Conservation (phyloP, 495 filamentous ascomycete genomes). For the Aspergillus diversus region DNA sequence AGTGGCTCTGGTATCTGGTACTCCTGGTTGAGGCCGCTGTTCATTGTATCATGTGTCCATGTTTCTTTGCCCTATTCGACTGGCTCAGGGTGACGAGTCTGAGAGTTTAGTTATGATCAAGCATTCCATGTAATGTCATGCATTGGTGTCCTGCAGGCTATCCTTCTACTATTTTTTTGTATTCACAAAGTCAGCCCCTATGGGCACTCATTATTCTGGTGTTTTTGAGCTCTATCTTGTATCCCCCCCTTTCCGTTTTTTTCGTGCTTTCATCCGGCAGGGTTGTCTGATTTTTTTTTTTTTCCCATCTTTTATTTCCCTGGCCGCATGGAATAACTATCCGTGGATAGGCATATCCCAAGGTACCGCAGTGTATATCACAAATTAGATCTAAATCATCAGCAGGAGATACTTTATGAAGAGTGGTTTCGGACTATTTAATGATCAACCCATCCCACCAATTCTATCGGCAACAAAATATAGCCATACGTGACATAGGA, state of each 20-base stretch:
- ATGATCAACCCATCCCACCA: neutral
- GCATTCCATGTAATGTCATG: constrained; percentile 22
- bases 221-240: constrained; percentile 2
- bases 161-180: constrained; percentile 11
- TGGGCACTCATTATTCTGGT: neutral
- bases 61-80: constrained; percentile 15
- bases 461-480: neutral
- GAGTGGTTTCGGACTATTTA: no score
- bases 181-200: neutral
- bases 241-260: neutral
- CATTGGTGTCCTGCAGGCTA: constrained; percentile 21
- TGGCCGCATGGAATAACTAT: neutral
- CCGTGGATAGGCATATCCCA: neutral
- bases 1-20: constrained; percentile 21
- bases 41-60: constrained; percentile 27
- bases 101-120: constrained; percentile 22
- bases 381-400: constrained; percentile 21
- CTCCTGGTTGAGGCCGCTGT: constrained; percentile 22
- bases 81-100: constrained; percentile 18
- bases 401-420: neutral
- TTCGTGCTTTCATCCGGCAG: neutral
- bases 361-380: constrained; percentile 37
- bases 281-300: neutral
- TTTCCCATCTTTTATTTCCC: neutral
- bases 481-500: neutral